phyloP scores from a whole-genome alignment of 2,329 filamentous ascomycete genomes.

The Verticillium isaacii region DNA sequence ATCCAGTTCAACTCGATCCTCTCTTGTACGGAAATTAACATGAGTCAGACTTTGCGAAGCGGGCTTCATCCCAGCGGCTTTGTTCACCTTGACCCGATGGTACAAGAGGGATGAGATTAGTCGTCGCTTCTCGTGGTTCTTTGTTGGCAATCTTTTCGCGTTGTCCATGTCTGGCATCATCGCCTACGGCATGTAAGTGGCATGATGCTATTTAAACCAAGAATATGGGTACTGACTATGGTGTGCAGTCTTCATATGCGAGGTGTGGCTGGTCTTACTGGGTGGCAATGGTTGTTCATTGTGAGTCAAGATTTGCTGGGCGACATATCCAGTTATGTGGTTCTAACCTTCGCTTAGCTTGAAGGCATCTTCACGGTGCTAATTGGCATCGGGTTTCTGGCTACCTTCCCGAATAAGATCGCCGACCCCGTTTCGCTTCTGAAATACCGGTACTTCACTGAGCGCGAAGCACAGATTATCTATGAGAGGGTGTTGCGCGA shows the following conservation, averaged over 20 bases:
- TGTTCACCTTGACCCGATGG: constrained; percentile 43
- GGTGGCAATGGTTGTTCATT: constrained; percentile 12
- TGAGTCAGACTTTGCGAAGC: constrained; percentile 22
- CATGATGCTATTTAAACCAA: no score
- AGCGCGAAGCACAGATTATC: constrained; percentile 28
- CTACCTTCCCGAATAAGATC: constrained; percentile 22
- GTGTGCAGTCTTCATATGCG: constrained; percentile 23
- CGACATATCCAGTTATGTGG: not conserved
- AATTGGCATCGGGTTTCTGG: constrained; percentile 24
- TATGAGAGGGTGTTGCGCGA: constrained; percentile 24
- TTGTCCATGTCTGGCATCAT: constrained; percentile 33
- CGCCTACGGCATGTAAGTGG: constrained; percentile 32
- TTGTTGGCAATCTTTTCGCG: constrained; percentile 39
- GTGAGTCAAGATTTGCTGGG: not conserved
- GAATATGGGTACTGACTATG: not conserved
- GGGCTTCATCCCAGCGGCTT: constrained; percentile 40
- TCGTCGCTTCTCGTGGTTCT: constrained; percentile 38
- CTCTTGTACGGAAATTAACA: not conserved
- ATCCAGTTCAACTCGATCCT: not conserved
- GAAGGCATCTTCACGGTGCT: constrained; percentile 31
- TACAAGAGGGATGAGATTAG: constrained; percentile 41
- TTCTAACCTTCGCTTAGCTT: constrained; percentile 14
- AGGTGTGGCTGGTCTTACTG: constrained; percentile 6
- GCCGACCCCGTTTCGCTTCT: constrained; percentile 23
- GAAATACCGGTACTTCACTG: constrained; percentile 23